Base-by-base conservation (phyloP, 2,329 filamentous ascomycete species). In the Drechslerella dactyloides region DNA sequence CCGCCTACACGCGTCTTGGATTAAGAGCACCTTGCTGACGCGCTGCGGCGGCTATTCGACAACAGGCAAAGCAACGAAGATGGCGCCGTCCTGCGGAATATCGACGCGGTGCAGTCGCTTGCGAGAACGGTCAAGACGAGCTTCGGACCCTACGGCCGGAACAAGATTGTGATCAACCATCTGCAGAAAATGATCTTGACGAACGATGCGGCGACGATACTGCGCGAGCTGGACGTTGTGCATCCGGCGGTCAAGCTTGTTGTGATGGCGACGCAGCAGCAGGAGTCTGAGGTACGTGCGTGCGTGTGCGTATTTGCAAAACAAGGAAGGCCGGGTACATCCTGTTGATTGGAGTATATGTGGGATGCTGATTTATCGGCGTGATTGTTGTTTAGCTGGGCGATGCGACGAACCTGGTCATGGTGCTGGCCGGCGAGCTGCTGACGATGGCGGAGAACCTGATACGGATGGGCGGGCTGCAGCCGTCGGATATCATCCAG, bases 91-190 rank as follows among this genome's bases (percentile, higher is more conserved):
- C 85, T 97, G 75, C 92, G 94, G 79, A 99, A 99, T 82, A 97
- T 99, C 82, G 96, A 99, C 80, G 94, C 96, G 80, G 99, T 94
- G 84, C 87, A 93, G 75, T 91, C 94, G 76, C 97, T 99, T 81
- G 88, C 94, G 69, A 90, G 90, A 78, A 99, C 94, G 58, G 94
- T 99, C 55, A 92, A 96, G 84, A 97, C 94, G 65, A 97, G 94
- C 51, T 86, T 99, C 37, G 96, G 94, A 58, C 94, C 94, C 72
- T 97, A 96, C 82, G 94, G 94, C 78, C 90, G 94, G 82, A 99
- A 99, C 85, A 99, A 99, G 84, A 93, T 99, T 79, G 91, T 99
- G 83, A 97, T 99, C 85, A 99, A 99, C 85, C 96, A 99, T 83
- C 85, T 99, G 74, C 91, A 96, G 82, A 99, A 99, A 85, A 97